Evolutionary conservation across 2,329 filamentous ascomycete species (phyloP), one percentile per base, ranked within the genome.

Genomic region (Fusarium austroafricanum): DNA sequence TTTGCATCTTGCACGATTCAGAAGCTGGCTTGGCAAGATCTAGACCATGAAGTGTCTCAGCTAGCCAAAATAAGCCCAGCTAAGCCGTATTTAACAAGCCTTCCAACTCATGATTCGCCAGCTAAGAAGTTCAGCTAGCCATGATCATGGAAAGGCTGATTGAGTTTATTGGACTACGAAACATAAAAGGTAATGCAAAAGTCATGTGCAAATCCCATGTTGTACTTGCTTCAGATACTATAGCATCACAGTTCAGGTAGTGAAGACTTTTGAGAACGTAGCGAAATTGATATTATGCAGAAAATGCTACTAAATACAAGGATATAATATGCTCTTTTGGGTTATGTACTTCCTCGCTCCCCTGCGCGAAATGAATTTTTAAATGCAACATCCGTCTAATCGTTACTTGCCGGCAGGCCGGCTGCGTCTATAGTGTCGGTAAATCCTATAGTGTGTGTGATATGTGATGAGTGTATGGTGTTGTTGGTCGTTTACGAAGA

Each of bases 271-370:
- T 18, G 20, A 26, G 28, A 63, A 56, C 17, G 38, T 63, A 31
- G 58, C 51, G 53, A 47, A 44, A 65, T 64, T 64, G 15, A 65
- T 59, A 64, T 64, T 64, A 64, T 58, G 43, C 59, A 50, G 37
- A 40, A 52, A 35, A 47, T 65, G 46, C 61, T 65, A 51, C 46
- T 65, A 64, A 64, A 64, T 65, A 64, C 53, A 64, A 65, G 61
- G 61, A 64, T 64, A 64, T 61, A 61, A 59, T 57, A 63, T 65
- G 54, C 60, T 65, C 45, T 59, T 46, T 59, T 63, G 38, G 46
- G 31, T 51, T 52, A 64, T 64, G 52, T 65, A 65, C 60, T 46
- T 42, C 37, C 40, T 31, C 23, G 38, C 17, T 33, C 45, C 52
- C 52, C 10, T 42, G 14, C 50, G 29, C 31, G 40, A 64, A 64